These are phyloP conservation scores for Penicillium canescens DNA, from an alignment of 495 filamentous ascomycete species.

Conservation along the genomic window DNA sequence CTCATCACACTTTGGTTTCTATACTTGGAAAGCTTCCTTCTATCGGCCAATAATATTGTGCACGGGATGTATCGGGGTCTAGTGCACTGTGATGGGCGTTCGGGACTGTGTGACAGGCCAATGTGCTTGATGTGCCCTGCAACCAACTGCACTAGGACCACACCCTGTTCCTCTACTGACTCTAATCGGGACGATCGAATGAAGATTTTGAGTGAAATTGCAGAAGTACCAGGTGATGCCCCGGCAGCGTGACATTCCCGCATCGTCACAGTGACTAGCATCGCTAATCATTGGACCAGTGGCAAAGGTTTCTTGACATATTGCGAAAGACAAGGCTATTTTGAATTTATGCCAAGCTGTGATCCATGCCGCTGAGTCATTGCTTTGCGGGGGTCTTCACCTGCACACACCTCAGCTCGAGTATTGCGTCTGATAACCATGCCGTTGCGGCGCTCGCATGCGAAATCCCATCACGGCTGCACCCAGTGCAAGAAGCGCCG, in stretches of 20 bases:
- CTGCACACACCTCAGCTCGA: too few species aligned
- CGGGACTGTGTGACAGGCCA: not conserved
- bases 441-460: too few species aligned
- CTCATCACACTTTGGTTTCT: constrained; percentile 33
- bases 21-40: constrained; percentile 9
- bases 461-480: too few species aligned
- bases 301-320: not conserved
- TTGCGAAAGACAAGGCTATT: too few species aligned
- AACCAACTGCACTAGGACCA: not conserved
- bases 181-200: not conserved
- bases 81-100: constrained; percentile 2
- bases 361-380: too few species aligned
- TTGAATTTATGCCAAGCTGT: too few species aligned
- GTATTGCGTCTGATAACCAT: too few species aligned
- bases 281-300: not conserved
- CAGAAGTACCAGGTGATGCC: too few species aligned
- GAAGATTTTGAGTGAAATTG: too few species aligned
- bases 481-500: too few species aligned
- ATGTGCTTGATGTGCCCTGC: not conserved
- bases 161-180: not conserved
- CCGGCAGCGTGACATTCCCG: not conserved
- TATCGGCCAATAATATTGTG: constrained; percentile 9
- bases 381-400: too few species aligned
- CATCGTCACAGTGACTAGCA: constrained; percentile 5
- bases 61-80: not conserved